Evolutionary conservation across 306 rosid species (phyloP), one percentile per base, ranked within the genome.

Genomic region (Cyamopsis tetragonoloba): DNA sequence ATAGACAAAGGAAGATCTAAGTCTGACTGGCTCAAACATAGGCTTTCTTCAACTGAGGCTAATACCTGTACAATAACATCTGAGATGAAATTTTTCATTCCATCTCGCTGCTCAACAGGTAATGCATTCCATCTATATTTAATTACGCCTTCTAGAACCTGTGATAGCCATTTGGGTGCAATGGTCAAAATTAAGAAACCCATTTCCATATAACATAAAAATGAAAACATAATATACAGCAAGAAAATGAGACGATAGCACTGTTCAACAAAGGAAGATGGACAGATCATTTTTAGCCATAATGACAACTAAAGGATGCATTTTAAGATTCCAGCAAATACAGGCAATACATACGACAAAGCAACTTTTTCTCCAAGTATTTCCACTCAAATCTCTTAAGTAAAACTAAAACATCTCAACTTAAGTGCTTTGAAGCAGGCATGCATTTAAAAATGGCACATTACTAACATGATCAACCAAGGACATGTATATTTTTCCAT

Each of bases 71-170:
- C 96, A 61, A 95, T 95, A 39, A 95, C 86, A 55, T 95, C 99
- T 63, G 99, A 95, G 12, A 95, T 90, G 73, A 90, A 95, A 82
- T 95, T 95, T 73, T 95, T 95, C 99, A 95, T 95, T 74, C 99
- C 99, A 63, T 95, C 99, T 38, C 99, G 84, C 79, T 95, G 97
- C 73, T 95, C 97, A 56, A 80, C 97, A 7, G 99, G 99, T 64
- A 95, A 80, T 13, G 97, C 97, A 88, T 95, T 95, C 99, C 99
- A 95, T 69, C 96, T 84, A 66, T 95, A 95, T 70, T 95, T 95
- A 59, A 95, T 95, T 44, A 95, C 99, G 41, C 99, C 99, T 86
- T 90, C 99, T 44, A 95, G 80, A 58, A 95, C 99, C 99, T 95
- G 85, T 28, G 12, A 41, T 2, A 59, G 30, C 10, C 42, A 59